Percentiles rank a stretch among this genome's conserved stretches.
These are phyloP conservation scores for Candida montana DNA, from an alignment of 805 yeast genomes.

Conservation along the genomic window DNA sequence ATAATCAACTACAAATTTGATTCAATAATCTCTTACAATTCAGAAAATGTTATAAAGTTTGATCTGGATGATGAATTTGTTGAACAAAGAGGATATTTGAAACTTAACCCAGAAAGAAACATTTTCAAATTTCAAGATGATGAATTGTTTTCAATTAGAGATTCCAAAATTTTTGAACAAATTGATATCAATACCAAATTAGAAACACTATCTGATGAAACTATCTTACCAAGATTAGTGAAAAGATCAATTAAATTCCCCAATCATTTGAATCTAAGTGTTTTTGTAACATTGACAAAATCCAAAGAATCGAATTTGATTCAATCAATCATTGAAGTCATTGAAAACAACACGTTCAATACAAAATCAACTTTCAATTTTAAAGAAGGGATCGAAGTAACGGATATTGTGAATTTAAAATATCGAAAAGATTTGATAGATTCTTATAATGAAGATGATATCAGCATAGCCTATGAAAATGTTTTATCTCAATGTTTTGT, in stretches of 20 bases:
- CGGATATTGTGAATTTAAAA: slow-evolving; percentile 21
- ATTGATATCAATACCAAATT: neutral
- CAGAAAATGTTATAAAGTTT: slow-evolving; percentile 15
- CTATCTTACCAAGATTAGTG: slow-evolving; percentile 9
- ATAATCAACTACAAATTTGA: slow-evolving; percentile 8
- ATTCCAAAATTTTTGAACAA: neutral
- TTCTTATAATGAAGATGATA: slow-evolving; percentile 20
- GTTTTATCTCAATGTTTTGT: slow-evolving; percentile 32
- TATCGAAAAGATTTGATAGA: slow-evolving; percentile 19
- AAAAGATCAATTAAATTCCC: slow-evolving; percentile 19
- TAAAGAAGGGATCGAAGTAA: slow-evolving; percentile 20
- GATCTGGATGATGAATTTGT: slow-evolving; percentile 4
- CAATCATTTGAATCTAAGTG: slow-evolving; percentile 18
- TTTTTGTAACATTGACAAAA: slow-evolving; percentile 15
- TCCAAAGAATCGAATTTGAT: slow-evolving; percentile 1
- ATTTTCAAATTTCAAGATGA: neutral
- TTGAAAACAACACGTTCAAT: slow-evolving; percentile 24
- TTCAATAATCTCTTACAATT: slow-evolving; percentile 14
- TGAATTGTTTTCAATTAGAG: neutral
- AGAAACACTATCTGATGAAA: slow-evolving; percentile 8
- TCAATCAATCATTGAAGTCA: slow-evolving; percentile 19
- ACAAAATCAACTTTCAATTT: slow-evolving; percentile 15
- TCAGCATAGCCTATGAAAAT: slow-evolving; percentile 28
- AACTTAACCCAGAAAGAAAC: slow-evolving; percentile 4
- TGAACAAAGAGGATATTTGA: slow-evolving; percentile 17